Evolutionary conservation across 768 basidiomycete species (phyloP).

Genomic region (Auricularia auricula-judae): DNA sequence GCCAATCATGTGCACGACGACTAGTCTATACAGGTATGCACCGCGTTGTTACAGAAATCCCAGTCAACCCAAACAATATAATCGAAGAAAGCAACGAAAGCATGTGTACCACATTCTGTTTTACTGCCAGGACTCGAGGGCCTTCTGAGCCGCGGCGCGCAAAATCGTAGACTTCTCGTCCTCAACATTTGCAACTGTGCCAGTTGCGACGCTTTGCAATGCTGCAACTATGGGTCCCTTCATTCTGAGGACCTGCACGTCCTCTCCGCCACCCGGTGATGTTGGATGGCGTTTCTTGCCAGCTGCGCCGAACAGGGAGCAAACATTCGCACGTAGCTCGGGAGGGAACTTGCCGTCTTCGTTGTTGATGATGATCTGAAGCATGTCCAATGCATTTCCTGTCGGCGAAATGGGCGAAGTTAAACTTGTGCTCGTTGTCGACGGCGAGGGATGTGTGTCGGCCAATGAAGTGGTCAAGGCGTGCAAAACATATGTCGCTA

Average conservation of each 20-base stretch:
- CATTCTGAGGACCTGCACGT: conserved; percentile 28
- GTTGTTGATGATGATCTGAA: conserved; percentile 51
- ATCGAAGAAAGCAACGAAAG: not conserved
- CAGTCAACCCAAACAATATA: not conserved
- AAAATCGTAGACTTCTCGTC: conserved; percentile 26
- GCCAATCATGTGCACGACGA: no score
- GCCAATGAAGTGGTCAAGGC: conserved; percentile 44
- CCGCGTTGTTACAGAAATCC: not conserved
- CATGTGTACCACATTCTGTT: not conserved
- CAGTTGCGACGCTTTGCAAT: conserved; percentile 26
- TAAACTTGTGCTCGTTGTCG: conserved; percentile 16
- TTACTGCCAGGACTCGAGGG: conserved; percentile 29
- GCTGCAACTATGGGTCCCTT: conserved; percentile 40
- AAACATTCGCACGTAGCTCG: conserved; percentile 69
- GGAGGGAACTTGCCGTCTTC: conserved; percentile 39
- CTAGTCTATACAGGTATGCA: no score
- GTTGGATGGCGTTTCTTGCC: conserved; percentile 28
- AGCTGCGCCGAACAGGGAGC: conserved; percentile 58
- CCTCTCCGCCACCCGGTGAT: conserved; percentile 30
- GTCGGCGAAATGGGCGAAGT: conserved; percentile 32
- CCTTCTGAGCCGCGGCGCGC: conserved; percentile 28
- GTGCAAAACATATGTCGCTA: conserved; percentile 53
- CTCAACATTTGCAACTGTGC: conserved; percentile 21
- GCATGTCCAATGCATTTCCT: conserved; percentile 52
- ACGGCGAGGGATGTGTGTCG: conserved; percentile 17